These are phyloP conservation scores for Vanrija pseudolonga DNA, from an alignment of 1,284 basidiomycete genomes.

Conservation along the genomic window DNA sequence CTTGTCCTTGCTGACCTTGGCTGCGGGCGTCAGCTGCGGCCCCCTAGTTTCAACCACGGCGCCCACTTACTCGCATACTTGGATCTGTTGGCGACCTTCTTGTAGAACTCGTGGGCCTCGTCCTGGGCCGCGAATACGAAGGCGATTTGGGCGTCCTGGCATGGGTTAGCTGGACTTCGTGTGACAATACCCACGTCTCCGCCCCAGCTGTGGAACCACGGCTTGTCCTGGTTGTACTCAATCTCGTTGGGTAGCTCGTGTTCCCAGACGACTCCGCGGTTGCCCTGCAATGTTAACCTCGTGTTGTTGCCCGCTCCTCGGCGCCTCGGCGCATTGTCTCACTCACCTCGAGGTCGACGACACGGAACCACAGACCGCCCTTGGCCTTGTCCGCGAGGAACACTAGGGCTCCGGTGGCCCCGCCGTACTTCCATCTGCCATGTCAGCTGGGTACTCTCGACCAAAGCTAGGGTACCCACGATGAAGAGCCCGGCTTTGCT, in stretches of 20 bases:
- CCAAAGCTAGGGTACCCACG: conserved; percentile 21
- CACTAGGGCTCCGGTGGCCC: conserved; percentile 76
- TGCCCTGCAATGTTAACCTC: conserved; percentile 53
- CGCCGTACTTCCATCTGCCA: conserved; percentile 73
- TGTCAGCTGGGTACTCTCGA: background rate
- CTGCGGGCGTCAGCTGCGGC: conserved; percentile 13
- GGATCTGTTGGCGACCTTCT: conserved; percentile 70
- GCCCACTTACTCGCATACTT: conserved; percentile 59
- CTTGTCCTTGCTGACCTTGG: conserved; percentile 35
- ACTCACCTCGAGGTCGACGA: conserved; percentile 69
- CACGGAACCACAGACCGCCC: conserved; percentile 62
- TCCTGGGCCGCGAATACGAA: conserved; percentile 84
- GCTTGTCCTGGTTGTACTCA: conserved; percentile 78
- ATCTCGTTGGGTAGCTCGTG: conserved; percentile 86
- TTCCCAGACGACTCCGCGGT: conserved; percentile 86
- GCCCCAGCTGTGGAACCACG: conserved; percentile 90
- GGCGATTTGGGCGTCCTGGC: conserved; percentile 57
- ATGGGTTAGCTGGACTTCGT: background rate
- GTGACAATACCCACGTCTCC: conserved; percentile 68
- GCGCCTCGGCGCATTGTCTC: conserved; percentile 15
- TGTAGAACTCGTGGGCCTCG: conserved; percentile 83
- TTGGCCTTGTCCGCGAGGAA: conserved; percentile 63
- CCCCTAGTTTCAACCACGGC: background rate
- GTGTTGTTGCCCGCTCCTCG: background rate
- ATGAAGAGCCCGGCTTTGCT: conserved; percentile 29